Evolutionary conservation across 2,329 filamentous ascomycete species (phyloP), one percentile per base, ranked within the genome.

Genomic region (Fusarium dlaminii): DNA sequence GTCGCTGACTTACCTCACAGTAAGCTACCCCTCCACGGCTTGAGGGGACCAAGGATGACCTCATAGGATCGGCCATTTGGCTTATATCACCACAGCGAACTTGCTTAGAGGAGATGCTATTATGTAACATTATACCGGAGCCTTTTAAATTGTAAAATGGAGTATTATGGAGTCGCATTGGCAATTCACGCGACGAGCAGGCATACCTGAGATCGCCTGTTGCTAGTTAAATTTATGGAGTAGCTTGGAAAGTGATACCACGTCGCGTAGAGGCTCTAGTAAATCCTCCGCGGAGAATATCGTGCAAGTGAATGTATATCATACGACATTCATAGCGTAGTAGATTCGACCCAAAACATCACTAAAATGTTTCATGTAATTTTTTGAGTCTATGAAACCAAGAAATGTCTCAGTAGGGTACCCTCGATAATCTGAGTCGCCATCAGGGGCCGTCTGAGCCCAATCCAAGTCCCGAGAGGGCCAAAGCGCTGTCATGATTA

Each of bases 1-100:
- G 5, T 29, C 34, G 15, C 34, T 14, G 34, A 8, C 14, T 39
- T 20, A 7, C 37, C 4, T 20, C 18, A 22, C 20, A 1, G 18
- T 5, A 14, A 1, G 15, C 37, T 3, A 5, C 18, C 42, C 24
- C n/a, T 43, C 0, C 17, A 27, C 2, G n/a, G 8, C 12, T 29
- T 22, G 8, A 29, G 24, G 12, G 18, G 4, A 8, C 8, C 18
- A 10, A 29, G 4, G 1, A 9, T 48, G 27, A 48, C 45, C 27
- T 48, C 27, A 48, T 6, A 48, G 0, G 27, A 29, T 29, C 27
- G 9, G 5, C 45, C 15, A 15, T 34, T 9, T n/a, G n/a, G n/a
- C n/a, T n/a, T n/a, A n/a, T n/a, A n/a, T n/a, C n/a, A n/a, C n/a
- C n/a, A n/a, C n/a, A n/a, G n/a, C n/a, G n/a, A n/a, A n/a, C n/a